Conservation (phyloP, 805 yeast species). For the Clavispora asparagi region DNA sequence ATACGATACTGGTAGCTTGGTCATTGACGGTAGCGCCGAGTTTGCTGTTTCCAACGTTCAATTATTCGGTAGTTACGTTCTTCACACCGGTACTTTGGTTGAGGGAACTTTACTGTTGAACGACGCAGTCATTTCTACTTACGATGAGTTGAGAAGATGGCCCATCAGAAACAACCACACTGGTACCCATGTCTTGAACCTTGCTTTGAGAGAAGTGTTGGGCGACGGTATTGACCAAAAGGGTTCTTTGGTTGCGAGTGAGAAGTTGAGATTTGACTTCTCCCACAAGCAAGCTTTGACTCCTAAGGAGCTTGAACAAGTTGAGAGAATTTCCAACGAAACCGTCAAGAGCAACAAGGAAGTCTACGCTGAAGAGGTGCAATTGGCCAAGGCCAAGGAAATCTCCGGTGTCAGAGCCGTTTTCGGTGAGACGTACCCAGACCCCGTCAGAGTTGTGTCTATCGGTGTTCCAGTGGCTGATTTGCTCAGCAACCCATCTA, state of each 20-base stretch:
- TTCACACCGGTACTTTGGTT: constrained; percentile 82
- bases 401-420: constrained; percentile 93
- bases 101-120: constrained; percentile 72
- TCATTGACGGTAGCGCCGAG: constrained; percentile 81
- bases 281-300: constrained; percentile 84
- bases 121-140: constrained; percentile 75
- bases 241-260: constrained; percentile 95
- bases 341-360: constrained; percentile 63
- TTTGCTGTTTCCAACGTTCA: constrained; percentile 91
- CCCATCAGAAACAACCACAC: constrained; percentile 97
- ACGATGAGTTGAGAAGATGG: constrained; percentile 91
- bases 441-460: constrained; percentile 96
- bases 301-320: constrained; percentile 62
- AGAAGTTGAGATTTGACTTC: constrained; percentile 93
- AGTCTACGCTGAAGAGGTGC: constrained; percentile 82
- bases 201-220: constrained; percentile 76
- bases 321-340: constrained; percentile 70
- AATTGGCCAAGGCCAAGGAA: constrained; percentile 63
- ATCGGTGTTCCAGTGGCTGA: constrained; percentile 89
- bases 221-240: constrained; percentile 91
- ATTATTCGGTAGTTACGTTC: constrained; percentile 86
- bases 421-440: constrained; percentile 98
- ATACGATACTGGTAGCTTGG: constrained; percentile 88
- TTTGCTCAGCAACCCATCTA: constrained; percentile 63
- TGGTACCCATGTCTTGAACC: constrained; percentile 93